phyloP scores from a whole-genome alignment of 768 basidiomycete species.

The Floccularia luteovirens region DNA sequence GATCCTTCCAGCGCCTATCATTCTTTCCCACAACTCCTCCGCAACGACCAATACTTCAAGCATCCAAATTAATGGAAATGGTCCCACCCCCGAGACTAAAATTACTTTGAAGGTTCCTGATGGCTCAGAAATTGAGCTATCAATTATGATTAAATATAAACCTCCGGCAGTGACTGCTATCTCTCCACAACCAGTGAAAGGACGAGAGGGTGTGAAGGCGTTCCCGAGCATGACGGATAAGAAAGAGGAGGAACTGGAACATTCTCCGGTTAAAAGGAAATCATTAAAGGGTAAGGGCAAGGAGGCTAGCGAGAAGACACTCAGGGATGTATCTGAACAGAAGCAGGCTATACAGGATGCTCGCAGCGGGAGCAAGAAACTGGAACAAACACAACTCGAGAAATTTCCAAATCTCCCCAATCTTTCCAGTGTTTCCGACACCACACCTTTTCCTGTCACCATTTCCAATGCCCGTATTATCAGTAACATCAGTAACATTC shows the following conservation, averaged over 20 bases:
- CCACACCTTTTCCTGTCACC: conserved; percentile 50
- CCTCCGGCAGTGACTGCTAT: conserved; percentile 27
- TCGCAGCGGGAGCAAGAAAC: conserved; percentile 47
- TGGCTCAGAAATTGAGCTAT: conserved; percentile 58
- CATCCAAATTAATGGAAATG: no score
- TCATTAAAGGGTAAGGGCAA: conserved; percentile 24
- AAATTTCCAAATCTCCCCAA: conserved; percentile 64
- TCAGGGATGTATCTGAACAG: conserved; percentile 14
- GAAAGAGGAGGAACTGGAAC: conserved; percentile 21
- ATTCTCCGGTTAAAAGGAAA: conserved; percentile 18
- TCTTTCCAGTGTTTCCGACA: conserved; percentile 49
- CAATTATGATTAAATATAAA: conserved; percentile 39
- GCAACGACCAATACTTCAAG: no score
- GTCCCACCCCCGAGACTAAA: no score
- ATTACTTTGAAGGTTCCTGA: conserved; percentile 57
- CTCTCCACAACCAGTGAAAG: conserved; percentile 34
- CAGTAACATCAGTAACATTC: conserved; percentile 66
- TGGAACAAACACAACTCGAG: conserved; percentile 56
- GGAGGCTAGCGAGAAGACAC: conserved; percentile 23
- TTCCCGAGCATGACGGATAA: conserved; percentile 32
- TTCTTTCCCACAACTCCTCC: no score
- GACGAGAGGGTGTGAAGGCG: conserved; percentile 43
- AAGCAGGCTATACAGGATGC: conserved; percentile 26
- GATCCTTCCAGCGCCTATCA: no score
- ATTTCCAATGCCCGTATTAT: conserved; percentile 82